phyloP scores from a whole-genome alignment of 73 alveolate species.

The Halteria grandinella region DNA sequence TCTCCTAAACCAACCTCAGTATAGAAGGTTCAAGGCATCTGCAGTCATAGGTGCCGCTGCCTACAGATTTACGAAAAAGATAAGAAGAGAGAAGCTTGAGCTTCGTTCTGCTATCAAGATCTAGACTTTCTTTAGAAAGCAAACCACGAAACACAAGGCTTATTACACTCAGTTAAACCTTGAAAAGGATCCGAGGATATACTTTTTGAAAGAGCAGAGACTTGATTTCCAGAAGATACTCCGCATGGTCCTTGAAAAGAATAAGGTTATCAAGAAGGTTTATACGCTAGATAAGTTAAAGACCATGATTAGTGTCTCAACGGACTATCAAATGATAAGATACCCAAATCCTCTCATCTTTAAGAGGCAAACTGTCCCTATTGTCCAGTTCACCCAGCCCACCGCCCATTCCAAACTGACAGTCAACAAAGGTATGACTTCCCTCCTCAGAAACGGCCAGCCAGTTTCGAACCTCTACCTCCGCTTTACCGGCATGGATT shows the following conservation, averaged over 20 bases:
- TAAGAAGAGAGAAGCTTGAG: neutral
- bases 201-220: conserved; percentile 53
- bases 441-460: conserved; percentile 3
- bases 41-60: neutral
- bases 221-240: neutral
- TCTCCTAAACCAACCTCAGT: conserved; percentile 27
- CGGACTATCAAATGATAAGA: conserved; percentile 29
- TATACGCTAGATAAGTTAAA: conserved; percentile 20
- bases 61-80: neutral
- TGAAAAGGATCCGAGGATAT: conserved; percentile 8
- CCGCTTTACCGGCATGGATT: conserved; percentile 38
- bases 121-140: neutral
- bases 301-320: conserved; percentile 1
- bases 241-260: conserved; percentile 15
- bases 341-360: conserved; percentile 49
- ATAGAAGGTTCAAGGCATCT: conserved; percentile 8
- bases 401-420: conserved; percentile 8
- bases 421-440: neutral
- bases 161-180: neutral
- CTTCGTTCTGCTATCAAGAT: conserved; percentile 24
- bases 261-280: conserved; percentile 2
- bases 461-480: neutral
- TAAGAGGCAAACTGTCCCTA: neutral
- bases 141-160: neutral
- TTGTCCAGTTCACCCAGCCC: conserved; percentile 46